Conservation (phyloP, 73 alveolate genomes). For the Stentor roeselii region DNA sequence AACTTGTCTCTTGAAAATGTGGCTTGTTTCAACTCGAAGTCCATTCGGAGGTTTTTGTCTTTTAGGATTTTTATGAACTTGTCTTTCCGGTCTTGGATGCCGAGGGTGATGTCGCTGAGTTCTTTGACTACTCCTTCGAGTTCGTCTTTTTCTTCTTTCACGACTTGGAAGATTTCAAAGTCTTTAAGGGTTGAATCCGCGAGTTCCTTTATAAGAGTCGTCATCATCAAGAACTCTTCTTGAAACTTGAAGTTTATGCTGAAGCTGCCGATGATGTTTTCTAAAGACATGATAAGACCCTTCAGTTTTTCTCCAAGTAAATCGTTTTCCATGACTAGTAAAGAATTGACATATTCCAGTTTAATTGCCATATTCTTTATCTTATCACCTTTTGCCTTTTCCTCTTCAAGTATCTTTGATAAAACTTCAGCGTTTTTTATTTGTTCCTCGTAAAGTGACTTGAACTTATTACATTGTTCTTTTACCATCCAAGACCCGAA, state of each 20-base stretch:
- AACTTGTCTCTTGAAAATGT: not conserved
- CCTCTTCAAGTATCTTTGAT: conserved; percentile 32
- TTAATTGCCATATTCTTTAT: conserved; percentile 39
- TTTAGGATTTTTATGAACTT: not conserved
- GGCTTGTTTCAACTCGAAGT: not conserved
- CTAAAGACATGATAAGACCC: not conserved
- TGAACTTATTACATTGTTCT: not conserved
- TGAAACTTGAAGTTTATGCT: not conserved
- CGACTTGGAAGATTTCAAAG: not conserved
- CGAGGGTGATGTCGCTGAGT: not conserved
- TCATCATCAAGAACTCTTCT: not conserved
- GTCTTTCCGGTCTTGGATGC: not conserved
- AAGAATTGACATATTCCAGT: conserved; percentile 41
- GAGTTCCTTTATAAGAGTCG: not conserved
- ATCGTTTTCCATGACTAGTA: conserved; percentile 32
- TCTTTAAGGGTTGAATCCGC: not conserved
- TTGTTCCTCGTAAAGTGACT: not conserved
- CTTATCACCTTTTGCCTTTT: conserved; percentile 53
- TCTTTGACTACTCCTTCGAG: not conserved
- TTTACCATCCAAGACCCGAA: not conserved
- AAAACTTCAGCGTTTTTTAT: not conserved
- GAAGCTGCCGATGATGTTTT: not conserved
- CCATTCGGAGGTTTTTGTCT: not conserved
- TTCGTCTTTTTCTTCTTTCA: not conserved
- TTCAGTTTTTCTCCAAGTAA: conserved; percentile 14